These are phyloP conservation scores for Hyparrhenia diplandra DNA, from an alignment of 176 grass and related monocot species.

Conservation along the genomic window DNA sequence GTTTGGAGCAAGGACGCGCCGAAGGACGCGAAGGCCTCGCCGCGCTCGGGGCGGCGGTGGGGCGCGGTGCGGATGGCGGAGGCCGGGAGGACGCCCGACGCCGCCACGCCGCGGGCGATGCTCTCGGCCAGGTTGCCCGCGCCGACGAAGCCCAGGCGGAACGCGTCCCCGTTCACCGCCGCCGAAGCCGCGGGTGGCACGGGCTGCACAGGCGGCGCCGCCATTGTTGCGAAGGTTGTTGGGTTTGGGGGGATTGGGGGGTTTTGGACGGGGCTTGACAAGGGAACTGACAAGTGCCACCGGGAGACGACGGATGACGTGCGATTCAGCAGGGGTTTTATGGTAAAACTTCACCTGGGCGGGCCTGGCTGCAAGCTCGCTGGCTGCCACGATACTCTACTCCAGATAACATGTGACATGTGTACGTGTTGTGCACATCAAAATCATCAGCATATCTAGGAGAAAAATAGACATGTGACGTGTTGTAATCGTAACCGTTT, in stretches of 20 bases:
- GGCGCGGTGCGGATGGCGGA: slow-evolving; percentile 71
- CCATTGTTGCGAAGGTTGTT: slow-evolving; percentile 31
- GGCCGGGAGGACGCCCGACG: slow-evolving; percentile 67
- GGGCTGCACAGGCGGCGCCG: slow-evolving; percentile 32
- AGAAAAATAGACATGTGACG: background rate
- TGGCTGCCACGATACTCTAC: background rate
- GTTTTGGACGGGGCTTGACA: background rate
- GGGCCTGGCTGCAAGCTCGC: too few relatives aligned
- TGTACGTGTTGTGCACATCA: background rate
- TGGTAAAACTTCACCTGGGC: too few relatives aligned
- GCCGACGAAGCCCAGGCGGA: slow-evolving; percentile 76
- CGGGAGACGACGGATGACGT: too few relatives aligned
- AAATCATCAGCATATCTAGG: background rate
- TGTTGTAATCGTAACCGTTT: background rate
- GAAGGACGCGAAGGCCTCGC: slow-evolving; percentile 53
- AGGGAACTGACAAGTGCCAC: background rate
- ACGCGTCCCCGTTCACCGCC: slow-evolving; percentile 17
- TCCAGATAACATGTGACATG: background rate
- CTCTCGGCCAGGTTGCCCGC: slow-evolving; percentile 93
- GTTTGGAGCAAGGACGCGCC: slow-evolving; percentile 59
- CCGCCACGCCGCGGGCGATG: slow-evolving; percentile 75
- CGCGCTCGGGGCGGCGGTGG: slow-evolving; percentile 66
- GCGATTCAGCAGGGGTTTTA: background rate
- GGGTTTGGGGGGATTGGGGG: background rate
- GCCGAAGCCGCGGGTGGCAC: slow-evolving; percentile 8